A percentile compares a stretch with the other conserved stretches of the same genome.
Conservation (phyloP, 2,329 filamentous ascomycete genomes). For the Diaporthe sp. region DNA sequence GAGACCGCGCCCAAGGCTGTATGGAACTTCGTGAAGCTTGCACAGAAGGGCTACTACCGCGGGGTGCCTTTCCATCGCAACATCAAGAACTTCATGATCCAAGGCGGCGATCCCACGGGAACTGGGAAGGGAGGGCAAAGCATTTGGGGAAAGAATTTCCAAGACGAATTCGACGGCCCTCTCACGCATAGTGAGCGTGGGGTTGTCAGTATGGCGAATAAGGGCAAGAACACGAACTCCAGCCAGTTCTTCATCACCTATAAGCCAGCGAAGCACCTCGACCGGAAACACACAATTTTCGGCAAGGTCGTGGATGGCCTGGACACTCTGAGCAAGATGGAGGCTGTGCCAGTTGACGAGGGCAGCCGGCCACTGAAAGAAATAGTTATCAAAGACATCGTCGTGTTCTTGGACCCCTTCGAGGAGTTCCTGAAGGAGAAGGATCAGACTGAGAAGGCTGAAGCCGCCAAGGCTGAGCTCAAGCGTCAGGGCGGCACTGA, state of each 20-base stretch:
- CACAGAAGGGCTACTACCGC: slow-evolving; percentile 91
- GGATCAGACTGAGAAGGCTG: slow-evolving; percentile 71
- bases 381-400: slow-evolving; percentile 84
- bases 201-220: slow-evolving; percentile 95
- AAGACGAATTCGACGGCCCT: slow-evolving; percentile 93
- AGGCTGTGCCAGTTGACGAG: slow-evolving; percentile 82
- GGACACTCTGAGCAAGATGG: slow-evolving; percentile 80
- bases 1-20: slow-evolving; percentile 94
- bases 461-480: slow-evolving; percentile 73
- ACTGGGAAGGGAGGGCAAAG: slow-evolving; percentile 91
- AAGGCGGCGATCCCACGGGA: slow-evolving; percentile 94
- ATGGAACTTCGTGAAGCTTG: slow-evolving; percentile 94
- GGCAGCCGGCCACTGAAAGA: slow-evolving; percentile 82
- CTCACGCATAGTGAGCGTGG: slow-evolving; percentile 86
- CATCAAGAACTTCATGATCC: slow-evolving; percentile 97
- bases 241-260: slow-evolving; percentile 97
- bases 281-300: slow-evolving; percentile 98
- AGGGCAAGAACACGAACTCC: slow-evolving; percentile 97
- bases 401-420: slow-evolving; percentile 94
- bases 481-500: slow-evolving; percentile 79
- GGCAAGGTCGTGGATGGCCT: slow-evolving; percentile 84
- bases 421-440: slow-evolving; percentile 90
- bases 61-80: slow-evolving; percentile 91
- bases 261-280: slow-evolving; percentile 84
- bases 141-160: slow-evolving; percentile 94